These are phyloP conservation scores for Nicotiana noctiflora DNA, from an alignment of 257 asterid genomes.

Conservation along the genomic window DNA sequence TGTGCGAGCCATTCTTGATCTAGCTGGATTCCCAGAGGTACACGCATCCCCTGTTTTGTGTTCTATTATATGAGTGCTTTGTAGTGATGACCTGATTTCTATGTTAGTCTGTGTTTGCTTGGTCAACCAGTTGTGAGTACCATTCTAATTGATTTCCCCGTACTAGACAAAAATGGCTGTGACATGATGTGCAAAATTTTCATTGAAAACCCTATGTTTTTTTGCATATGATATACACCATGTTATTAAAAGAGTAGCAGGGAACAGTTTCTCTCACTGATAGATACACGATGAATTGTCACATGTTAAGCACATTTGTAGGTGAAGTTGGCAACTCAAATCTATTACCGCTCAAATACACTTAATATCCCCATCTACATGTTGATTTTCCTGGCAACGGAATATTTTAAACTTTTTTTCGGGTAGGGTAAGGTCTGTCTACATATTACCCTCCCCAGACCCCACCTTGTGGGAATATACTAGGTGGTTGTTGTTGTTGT, in stretches of 20 bases:
- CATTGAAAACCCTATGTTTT: neutral
- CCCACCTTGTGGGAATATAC: too few relatives aligned
- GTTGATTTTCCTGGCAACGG: too few relatives aligned
- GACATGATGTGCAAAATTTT: neutral
- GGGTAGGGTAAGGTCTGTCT: too few relatives aligned
- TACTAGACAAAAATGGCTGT: neutral
- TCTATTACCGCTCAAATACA: neutral
- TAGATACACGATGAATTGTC: neutral
- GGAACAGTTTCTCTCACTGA: neutral
- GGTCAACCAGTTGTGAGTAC: neutral
- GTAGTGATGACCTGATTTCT: neutral
- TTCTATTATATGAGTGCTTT: neutral
- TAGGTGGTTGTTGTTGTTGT: too few relatives aligned
- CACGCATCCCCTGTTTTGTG: neutral
- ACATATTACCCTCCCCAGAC: too few relatives aligned
- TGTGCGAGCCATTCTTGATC: slow-evolving; percentile 93
- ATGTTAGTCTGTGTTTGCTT: neutral
- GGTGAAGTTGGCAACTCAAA: neutral
- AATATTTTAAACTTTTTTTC: too few relatives aligned
- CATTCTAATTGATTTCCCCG: neutral
- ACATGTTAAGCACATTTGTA: neutral
- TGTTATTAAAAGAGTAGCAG: neutral
- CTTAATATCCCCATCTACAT: neutral
- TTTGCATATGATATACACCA: neutral
- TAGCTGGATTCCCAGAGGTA: slow-evolving; percentile 93